Conservation (phyloP, 305 asterid genomes). For the Plantago coronopus region DNA sequence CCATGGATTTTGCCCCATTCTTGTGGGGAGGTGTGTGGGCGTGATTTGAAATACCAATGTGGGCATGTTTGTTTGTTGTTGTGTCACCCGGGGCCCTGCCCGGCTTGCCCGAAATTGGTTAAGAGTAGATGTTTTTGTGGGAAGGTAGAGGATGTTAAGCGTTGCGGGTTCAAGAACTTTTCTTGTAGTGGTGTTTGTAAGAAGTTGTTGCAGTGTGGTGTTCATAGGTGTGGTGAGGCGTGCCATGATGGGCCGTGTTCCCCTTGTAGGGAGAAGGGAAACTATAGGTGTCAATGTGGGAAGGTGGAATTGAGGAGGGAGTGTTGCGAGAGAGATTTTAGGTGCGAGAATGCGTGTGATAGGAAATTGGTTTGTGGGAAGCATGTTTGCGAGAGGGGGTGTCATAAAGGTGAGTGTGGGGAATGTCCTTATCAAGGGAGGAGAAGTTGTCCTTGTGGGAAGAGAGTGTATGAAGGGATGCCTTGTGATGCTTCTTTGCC, state of each 20-base stretch:
- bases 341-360: slow-evolving; percentile 63
- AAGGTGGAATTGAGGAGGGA: slow-evolving; percentile 57
- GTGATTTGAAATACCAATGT: slow-evolving; percentile 56
- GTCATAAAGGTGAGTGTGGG: slow-evolving; percentile 80
- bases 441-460: slow-evolving; percentile 91
- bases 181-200: slow-evolving; percentile 58
- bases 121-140: slow-evolving; percentile 68
- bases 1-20: slow-evolving; percentile 96
- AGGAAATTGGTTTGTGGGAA: slow-evolving; percentile 63
- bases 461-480: slow-evolving; percentile 67
- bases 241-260: slow-evolving; percentile 78
- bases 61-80: slow-evolving; percentile 74
- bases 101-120: slow-evolving; percentile 82
- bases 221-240: slow-evolving; percentile 59
- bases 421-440: slow-evolving; percentile 81
- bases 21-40: slow-evolving; percentile 79
- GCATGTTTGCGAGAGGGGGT: slow-evolving; percentile 75
- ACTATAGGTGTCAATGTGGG: slow-evolving; percentile 68
- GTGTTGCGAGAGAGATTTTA: slow-evolving; percentile 66
- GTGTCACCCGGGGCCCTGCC: slow-evolving; percentile 95
- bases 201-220: slow-evolving; percentile 53
- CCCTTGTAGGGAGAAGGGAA: slow-evolving; percentile 51
- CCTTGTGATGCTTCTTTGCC: slow-evolving; percentile 76
- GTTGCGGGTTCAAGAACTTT: slow-evolving; percentile 82
- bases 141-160: slow-evolving; percentile 60